Evolutionary conservation across 495 filamentous ascomycete genomes (phyloP), one percentile per base, ranked within the genome.

Genomic region (Hyphodiscus hymeniophilus): DNA sequence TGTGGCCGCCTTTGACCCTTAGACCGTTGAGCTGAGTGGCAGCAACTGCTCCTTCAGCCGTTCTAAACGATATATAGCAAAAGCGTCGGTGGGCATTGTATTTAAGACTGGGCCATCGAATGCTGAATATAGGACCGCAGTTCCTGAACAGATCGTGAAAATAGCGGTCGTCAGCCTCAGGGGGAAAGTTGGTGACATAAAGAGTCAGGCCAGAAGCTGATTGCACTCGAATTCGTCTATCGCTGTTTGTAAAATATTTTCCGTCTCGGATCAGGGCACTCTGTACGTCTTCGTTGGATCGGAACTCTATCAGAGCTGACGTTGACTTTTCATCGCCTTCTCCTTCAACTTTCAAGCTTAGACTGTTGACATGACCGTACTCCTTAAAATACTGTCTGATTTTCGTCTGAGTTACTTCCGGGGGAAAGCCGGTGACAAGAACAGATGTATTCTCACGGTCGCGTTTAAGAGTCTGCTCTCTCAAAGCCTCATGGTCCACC

Each of bases 71-170:
- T 7, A 95, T 72, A 60, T 98, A 98, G 64, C 88, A 95, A 66
- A 98, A 98, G 4, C 91, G 82, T 24, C 92, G 85, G 56, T 82
- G 80, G 5, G 83, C 85, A 55, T 95, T 86, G 60, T 73, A 89
- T 63, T 91, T 91, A 38, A 98, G 77, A 33, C 85, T 92, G 6
- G 92, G 92, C 60, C 91, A 91, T 11, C 92, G 85, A 43, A 98
- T 71, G 58, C 84, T 86, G 44, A 90, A 69, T 45, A 98, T 81
- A 28, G 90, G 79, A 42, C 92, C 91, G 58, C 75, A 88, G 48
- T 76, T 64, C 51, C 76, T 67, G 63, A 97, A 94, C 17, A 95
- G 72, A 45, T 79, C 62, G 39, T 80, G 84, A 42, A 98, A 79
- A 58, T 80, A 92, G 2, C 67, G 60, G 54, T 95, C 92, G 62